Evolutionary conservation across 1,139 yeast species (phyloP).

Genomic region (Kodamaea ohmeri): DNA sequence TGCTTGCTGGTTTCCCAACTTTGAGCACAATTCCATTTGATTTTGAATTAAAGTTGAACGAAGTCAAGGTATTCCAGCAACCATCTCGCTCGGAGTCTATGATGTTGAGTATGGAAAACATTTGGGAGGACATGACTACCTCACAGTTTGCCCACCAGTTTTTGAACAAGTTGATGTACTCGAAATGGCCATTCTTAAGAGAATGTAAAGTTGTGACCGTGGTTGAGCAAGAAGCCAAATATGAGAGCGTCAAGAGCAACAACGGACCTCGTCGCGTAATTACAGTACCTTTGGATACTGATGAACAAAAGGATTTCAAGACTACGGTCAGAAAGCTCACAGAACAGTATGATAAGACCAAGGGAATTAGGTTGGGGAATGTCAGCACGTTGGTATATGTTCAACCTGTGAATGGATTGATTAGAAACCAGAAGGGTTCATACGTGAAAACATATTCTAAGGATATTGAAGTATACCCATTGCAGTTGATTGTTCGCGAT

Average conservation of each 20-base stretch:
- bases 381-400: slow-evolving; percentile 64
- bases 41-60: slow-evolving; percentile 49
- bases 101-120: slow-evolving; percentile 59
- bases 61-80: slow-evolving; percentile 77
- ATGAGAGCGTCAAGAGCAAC: slow-evolving; percentile 39
- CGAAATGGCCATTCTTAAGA: slow-evolving; percentile 85
- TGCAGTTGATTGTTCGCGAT: slow-evolving; percentile 74
- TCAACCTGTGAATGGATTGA: slow-evolving; percentile 74
- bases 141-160: slow-evolving; percentile 61
- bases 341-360: slow-evolving; percentile 42
- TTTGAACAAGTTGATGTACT: slow-evolving; percentile 60
- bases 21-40: slow-evolving; percentile 66
- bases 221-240: slow-evolving; percentile 51
- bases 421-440: slow-evolving; percentile 71
- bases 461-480: slow-evolving; percentile 59
- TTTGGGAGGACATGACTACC: slow-evolving; percentile 45
- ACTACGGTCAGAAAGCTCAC: slow-evolving; percentile 23
- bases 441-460: slow-evolving; percentile 63
- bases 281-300: slow-evolving; percentile 37
- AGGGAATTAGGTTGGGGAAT: slow-evolving; percentile 58
- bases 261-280: slow-evolving; percentile 31
- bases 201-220: slow-evolving; percentile 75
- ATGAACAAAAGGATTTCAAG: slow-evolving; percentile 40
- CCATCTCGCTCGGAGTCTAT: slow-evolving; percentile 83
- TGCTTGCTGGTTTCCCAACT: slow-evolving; percentile 90